phyloP scores from a whole-genome alignment of 441 rosid genomes.

The Flueggea neowawraea region DNA sequence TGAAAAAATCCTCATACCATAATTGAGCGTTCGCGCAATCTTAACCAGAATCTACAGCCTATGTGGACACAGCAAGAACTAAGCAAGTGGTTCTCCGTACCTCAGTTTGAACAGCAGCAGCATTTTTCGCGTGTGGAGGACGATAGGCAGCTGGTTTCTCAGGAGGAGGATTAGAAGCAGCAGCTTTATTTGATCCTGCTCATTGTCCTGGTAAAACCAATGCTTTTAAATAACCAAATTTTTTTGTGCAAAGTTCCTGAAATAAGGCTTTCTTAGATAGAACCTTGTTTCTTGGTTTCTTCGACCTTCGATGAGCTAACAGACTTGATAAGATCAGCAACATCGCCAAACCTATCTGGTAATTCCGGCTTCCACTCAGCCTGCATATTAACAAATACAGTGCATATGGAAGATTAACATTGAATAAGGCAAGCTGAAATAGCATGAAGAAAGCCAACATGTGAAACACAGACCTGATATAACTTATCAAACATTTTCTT shows the following conservation, averaged over 20 bases:
- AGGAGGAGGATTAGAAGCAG: conserved; percentile 35
- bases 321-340: conserved; percentile 60
- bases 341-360: conserved; percentile 64
- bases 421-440: conserved; percentile 3
- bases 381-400: conserved; percentile 24
- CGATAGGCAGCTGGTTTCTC: conserved; percentile 91
- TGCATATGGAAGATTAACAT: background rate
- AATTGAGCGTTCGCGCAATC: background rate
- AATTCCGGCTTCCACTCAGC: conserved; percentile 92
- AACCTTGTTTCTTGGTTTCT: conserved; percentile 68
- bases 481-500: conserved; percentile 82
- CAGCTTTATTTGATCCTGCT: conserved; percentile 47
- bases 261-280: conserved; percentile 2
- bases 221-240: conserved; percentile 10
- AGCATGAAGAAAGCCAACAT: background rate
- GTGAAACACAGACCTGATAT: conserved; percentile 61
- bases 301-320: conserved; percentile 60
- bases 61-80: background rate
- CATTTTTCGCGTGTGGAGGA: conserved; percentile 87
- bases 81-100: conserved; percentile 31
- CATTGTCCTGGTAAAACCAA: conserved; percentile 52
- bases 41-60: background rate
- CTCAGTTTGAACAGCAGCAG: conserved; percentile 84
- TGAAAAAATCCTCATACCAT: too few relatives aligned
- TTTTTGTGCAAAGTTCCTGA: background rate